These are phyloP conservation scores for Pythium oligandrum DNA, from an alignment of 352 stramenopile species.

Conservation along the genomic window DNA sequence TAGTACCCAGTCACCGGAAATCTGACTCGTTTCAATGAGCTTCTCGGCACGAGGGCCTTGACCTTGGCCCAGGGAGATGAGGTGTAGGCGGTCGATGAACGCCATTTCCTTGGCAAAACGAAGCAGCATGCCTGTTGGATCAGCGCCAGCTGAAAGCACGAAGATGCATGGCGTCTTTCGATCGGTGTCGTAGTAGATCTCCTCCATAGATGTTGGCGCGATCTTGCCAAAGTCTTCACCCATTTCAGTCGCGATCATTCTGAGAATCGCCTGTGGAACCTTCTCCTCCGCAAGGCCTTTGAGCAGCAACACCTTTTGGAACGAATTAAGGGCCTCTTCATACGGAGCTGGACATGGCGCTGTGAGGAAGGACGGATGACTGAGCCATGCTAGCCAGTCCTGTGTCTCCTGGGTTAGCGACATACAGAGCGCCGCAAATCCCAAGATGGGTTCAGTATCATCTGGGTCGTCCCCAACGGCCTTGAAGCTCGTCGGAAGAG, in stretches of 20 bases:
- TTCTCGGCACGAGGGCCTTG: conserved; percentile 89
- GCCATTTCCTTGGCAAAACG: conserved; percentile 88
- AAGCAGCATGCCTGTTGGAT: conserved; percentile 91
- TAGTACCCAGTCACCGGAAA: conserved; percentile 90
- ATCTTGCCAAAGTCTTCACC: conserved; percentile 84
- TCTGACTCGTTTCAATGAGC: conserved; percentile 83
- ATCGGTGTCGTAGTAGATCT: conserved; percentile 91
- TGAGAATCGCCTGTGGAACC: conserved; percentile 75
- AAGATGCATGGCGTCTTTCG: conserved; percentile 93
- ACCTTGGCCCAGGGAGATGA: conserved; percentile 92
- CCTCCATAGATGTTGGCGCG: conserved; percentile 86
- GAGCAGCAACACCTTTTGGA: conserved; percentile 76
- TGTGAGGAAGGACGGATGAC: conserved; percentile 35
- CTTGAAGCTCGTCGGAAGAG: conserved; percentile 29
- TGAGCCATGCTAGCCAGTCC: conserved; percentile 58
- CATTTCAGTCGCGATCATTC: conserved; percentile 86
- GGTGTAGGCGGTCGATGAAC: conserved; percentile 84
- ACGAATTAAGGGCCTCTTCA: conserved; percentile 39
- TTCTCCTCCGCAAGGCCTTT: conserved; percentile 87
- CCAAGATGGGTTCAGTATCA: conserved; percentile 16
- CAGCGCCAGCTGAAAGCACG: conserved; percentile 87
- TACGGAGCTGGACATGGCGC: conserved; percentile 43
- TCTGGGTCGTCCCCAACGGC: conserved; percentile 4
- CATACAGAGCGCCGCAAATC: conserved; percentile 58
- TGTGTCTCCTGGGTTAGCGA: conserved; percentile 58